Evolutionary conservation across 495 filamentous ascomycete species (phyloP).

Genomic region (Lophiotrema nucula): DNA sequence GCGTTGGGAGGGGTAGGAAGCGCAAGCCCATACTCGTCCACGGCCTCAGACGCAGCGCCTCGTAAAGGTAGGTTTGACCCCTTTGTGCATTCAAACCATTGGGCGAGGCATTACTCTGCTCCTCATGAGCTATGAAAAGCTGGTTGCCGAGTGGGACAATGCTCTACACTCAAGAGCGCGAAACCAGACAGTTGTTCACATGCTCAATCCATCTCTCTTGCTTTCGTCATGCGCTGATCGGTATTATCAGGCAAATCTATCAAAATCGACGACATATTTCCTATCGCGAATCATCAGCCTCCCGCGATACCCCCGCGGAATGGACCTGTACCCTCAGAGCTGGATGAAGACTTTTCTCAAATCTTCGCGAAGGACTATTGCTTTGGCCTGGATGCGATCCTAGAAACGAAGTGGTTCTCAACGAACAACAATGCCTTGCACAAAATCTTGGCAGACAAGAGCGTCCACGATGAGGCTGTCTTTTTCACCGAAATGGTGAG

Average conservation of each 20-base stretch:
- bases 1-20: slow-evolving; percentile 40
- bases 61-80: slow-evolving; percentile 45
- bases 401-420: slow-evolving; percentile 83
- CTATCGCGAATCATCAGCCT: slow-evolving; percentile 55
- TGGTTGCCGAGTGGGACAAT: background rate
- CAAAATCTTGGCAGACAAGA: slow-evolving; percentile 56
- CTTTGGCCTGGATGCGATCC: slow-evolving; percentile 71
- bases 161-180: background rate
- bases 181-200: background rate
- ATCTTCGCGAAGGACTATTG: slow-evolving; percentile 76
- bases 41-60: slow-evolving; percentile 42
- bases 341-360: slow-evolving; percentile 67
- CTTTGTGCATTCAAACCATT: no score
- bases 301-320: slow-evolving; percentile 54
- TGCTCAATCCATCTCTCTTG: background rate
- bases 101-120: no score
- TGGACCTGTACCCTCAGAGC: slow-evolving; percentile 49
- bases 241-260: slow-evolving; percentile 64
- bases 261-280: slow-evolving; percentile 73
- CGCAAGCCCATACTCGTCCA: slow-evolving; percentile 45
- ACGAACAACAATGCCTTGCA: slow-evolving; percentile 58
- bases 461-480: slow-evolving; percentile 26
- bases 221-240: no score
- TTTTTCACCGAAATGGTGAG: slow-evolving; percentile 59
- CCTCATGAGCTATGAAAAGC: no score